Percentiles rank a stretch among this genome's conserved stretches.
phyloP scores from a whole-genome alignment of 2,329 filamentous ascomycete genomes.

The Xylaria sp. region DNA sequence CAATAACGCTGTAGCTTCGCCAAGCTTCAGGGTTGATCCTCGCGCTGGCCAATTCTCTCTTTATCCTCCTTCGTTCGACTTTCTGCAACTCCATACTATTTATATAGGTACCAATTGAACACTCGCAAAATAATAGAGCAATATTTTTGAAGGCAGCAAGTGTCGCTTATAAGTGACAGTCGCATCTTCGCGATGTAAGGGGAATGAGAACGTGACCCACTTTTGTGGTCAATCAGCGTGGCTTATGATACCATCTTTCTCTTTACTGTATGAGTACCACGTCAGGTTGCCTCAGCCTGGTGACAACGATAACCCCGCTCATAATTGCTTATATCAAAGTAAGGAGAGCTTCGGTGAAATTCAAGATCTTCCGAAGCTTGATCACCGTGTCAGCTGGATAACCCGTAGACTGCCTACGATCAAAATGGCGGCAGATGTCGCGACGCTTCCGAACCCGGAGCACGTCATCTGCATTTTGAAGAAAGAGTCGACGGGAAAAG shows the following conservation, averaged over 20 bases:
- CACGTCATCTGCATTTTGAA: constrained; percentile 49
- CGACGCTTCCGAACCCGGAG: constrained; percentile 41
- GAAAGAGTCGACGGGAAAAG: constrained; percentile 20
- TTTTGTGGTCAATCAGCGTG: constrained; percentile 7
- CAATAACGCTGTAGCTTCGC: neutral
- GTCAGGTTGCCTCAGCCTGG: neutral
- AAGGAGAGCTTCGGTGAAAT: neutral
- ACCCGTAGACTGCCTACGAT: neutral
- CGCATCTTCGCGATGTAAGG: constrained; percentile 2
- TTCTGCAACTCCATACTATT: neutral
- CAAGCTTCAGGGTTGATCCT: constrained; percentile 8
- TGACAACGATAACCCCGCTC: constrained; percentile 10
- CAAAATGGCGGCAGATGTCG: constrained; percentile 11
- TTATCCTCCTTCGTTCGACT: neutral
- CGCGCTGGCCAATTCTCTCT: constrained; percentile 1
- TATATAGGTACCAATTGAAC: too few species aligned
- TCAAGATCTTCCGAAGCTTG: neutral
- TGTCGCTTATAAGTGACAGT: neutral
- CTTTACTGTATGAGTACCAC: neutral
- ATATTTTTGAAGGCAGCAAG: neutral
- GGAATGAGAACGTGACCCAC: neutral
- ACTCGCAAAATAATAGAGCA: neutral
- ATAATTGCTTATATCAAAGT: constrained; percentile 1
- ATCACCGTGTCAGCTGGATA: neutral
- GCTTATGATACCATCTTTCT: neutral